Conservation (phyloP, 2,329 filamentous ascomycete species). For the Amphichorda felina region DNA sequence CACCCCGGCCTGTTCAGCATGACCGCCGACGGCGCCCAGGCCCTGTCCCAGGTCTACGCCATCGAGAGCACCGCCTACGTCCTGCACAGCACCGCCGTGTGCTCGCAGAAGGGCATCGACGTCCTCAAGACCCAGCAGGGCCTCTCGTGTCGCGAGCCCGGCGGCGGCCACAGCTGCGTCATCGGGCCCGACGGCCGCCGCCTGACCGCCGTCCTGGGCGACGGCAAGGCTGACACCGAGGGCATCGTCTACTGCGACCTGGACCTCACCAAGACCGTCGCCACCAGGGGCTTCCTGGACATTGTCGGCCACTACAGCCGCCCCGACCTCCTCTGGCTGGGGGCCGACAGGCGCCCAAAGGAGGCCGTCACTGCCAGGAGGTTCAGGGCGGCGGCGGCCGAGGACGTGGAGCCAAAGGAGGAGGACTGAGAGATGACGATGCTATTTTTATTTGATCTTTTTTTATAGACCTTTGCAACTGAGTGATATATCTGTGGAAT, state of each 20-base stretch:
- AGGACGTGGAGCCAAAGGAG: not conserved
- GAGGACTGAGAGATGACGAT: not conserved
- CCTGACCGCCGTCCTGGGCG: conserved; percentile 7
- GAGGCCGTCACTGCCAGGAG: not conserved
- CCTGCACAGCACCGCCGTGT: conserved; percentile 18
- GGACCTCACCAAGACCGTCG: conserved; percentile 28
- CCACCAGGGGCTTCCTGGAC: conserved; percentile 25
- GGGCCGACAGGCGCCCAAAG: conserved; percentile 7
- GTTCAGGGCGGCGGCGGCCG: not conserved
- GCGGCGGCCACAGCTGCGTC: conserved; percentile 10
- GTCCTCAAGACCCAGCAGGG: conserved; percentile 29
- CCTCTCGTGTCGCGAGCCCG: conserved; percentile 9
- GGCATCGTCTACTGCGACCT: conserved; percentile 37
- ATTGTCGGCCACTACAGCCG: conserved; percentile 21
- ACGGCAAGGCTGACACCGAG: conserved; percentile 16
- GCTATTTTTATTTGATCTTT: no score
- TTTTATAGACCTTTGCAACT: no score
- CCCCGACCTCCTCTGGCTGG: conserved; percentile 26
- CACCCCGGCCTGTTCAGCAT: conserved; percentile 16
- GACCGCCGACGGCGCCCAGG: conserved; percentile 22
- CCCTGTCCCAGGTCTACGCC: conserved; percentile 39
- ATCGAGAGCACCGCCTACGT: conserved; percentile 44
- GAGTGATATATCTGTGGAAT: no score
- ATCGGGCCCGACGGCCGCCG: conserved; percentile 11
- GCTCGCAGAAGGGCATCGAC: conserved; percentile 25